Conservation (phyloP, 2,329 filamentous ascomycete species). For the Neonectria hederae region DNA sequence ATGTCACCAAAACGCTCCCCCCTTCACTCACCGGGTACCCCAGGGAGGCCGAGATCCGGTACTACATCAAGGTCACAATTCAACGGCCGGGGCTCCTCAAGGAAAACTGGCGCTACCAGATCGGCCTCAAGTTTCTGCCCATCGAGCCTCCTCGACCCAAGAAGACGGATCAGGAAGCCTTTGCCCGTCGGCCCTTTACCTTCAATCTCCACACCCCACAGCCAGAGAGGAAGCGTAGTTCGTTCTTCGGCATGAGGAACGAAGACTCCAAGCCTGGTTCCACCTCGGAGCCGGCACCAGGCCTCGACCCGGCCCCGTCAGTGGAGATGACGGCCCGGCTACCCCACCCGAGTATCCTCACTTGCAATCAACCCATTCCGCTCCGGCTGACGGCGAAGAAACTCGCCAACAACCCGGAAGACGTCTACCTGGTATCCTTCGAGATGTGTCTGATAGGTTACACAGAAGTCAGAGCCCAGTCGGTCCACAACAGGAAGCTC, state of each 20-base stretch:
- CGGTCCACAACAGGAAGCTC: slow-evolving; percentile 74
- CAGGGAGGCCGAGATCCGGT: slow-evolving; percentile 87
- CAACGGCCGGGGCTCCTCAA: slow-evolving; percentile 89
- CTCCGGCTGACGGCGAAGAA: slow-evolving; percentile 83
- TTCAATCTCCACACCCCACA: slow-evolving; percentile 57
- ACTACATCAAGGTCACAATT: slow-evolving; percentile 96
- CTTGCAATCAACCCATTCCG: slow-evolving; percentile 87
- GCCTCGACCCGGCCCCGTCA: slow-evolving; percentile 61
- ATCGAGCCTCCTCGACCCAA: slow-evolving; percentile 85
- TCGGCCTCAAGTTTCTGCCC: slow-evolving; percentile 86
- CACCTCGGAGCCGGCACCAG: slow-evolving; percentile 44
- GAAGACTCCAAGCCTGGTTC: slow-evolving; percentile 40
- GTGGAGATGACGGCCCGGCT: slow-evolving; percentile 82
- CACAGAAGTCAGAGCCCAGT: slow-evolving; percentile 82
- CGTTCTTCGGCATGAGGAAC: slow-evolving; percentile 63
- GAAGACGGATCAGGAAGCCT: slow-evolving; percentile 78
- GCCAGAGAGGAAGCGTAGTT: slow-evolving; percentile 61
- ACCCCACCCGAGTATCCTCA: slow-evolving; percentile 87
- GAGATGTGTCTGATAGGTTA: slow-evolving; percentile 84
- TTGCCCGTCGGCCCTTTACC: slow-evolving; percentile 76
- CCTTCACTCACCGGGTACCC: slow-evolving; percentile 90
- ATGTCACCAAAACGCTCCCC: slow-evolving; percentile 87
- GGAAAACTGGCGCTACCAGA: slow-evolving; percentile 79
- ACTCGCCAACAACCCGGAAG: slow-evolving; percentile 72
- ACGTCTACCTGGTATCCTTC: slow-evolving; percentile 78